Conservation (phyloP, 805 yeast species). For the Monosporozyma yasuniensis region DNA sequence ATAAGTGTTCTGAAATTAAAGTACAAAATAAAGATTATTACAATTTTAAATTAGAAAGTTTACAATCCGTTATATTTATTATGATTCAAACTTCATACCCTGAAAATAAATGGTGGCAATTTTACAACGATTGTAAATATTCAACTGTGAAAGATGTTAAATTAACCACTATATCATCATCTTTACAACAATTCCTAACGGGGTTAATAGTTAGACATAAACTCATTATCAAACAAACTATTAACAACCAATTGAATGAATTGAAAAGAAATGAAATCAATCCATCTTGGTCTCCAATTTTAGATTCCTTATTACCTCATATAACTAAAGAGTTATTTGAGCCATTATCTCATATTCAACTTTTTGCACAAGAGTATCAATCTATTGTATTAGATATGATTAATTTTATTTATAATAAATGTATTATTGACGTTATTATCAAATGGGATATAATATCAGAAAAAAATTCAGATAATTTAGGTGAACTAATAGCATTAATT, state of each 20-base stretch:
- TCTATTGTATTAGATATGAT: constrained; percentile 10
- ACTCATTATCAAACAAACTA: constrained; percentile 1
- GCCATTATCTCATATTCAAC: constrained; percentile 11
- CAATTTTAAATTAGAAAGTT: constrained; percentile 21
- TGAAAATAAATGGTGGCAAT: constrained; percentile 22
- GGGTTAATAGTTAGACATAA: neutral
- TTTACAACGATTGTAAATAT: constrained; percentile 20
- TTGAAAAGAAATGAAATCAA: constrained; percentile 16
- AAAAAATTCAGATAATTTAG: constrained; percentile 25
- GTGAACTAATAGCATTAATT: constrained; percentile 19
- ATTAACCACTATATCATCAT: constrained; percentile 16
- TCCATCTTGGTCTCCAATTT: constrained; percentile 18
- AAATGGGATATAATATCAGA: constrained; percentile 29
- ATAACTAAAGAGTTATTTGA: constrained; percentile 12
- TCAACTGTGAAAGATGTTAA: constrained; percentile 4
- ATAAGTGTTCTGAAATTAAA: constrained; percentile 6
- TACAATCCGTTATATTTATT: constrained; percentile 25
- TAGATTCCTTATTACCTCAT: constrained; percentile 18
- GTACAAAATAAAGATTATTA: constrained; percentile 11
- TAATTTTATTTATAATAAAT: constrained; percentile 16
- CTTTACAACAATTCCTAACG: constrained; percentile 8
- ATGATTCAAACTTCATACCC: constrained; percentile 12
- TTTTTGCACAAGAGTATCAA: constrained; percentile 8
- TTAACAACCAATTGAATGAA: constrained; percentile 14
- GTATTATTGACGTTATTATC: constrained; percentile 15